Evolutionary conservation across 306 rosid genomes (phyloP).

Genomic region (Lupinus albus): DNA sequence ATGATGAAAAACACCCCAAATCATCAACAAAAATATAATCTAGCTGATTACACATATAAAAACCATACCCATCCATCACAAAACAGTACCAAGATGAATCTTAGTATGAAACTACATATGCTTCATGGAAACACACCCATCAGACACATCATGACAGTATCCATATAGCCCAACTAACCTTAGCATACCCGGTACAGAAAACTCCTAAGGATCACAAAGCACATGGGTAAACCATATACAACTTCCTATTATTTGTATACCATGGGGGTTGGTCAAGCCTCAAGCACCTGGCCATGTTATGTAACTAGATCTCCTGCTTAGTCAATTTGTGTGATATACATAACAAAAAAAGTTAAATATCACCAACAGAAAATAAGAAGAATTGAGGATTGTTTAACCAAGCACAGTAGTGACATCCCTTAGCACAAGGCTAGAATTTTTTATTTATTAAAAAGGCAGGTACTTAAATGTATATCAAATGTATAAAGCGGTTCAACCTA

Average conservation of each 20-base stretch:
- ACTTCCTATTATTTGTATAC: background rate
- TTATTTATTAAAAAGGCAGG: no score
- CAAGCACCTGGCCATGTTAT: background rate
- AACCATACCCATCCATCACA: background rate
- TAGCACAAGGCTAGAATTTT: background rate
- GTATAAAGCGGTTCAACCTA: background rate
- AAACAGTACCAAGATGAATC: background rate
- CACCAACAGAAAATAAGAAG: constrained; percentile 7
- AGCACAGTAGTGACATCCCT: constrained; percentile 32
- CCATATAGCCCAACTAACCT: background rate
- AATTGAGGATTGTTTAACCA: background rate
- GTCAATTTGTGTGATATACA: background rate
- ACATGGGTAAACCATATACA: background rate
- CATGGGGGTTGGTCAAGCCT: background rate
- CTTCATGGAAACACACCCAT: background rate
- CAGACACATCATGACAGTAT: background rate
- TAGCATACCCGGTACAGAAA: background rate
- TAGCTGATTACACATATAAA: background rate
- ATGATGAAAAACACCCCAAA: no score
- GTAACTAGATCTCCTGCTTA: background rate
- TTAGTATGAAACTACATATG: background rate
- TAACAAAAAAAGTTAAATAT: constrained; percentile 11
- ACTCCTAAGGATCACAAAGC: background rate
- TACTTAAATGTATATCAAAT: background rate
- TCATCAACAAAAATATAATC: no score